Conservation (phyloP, 441 rosid genomes). For the Lagerstroemia fauriei region DNA sequence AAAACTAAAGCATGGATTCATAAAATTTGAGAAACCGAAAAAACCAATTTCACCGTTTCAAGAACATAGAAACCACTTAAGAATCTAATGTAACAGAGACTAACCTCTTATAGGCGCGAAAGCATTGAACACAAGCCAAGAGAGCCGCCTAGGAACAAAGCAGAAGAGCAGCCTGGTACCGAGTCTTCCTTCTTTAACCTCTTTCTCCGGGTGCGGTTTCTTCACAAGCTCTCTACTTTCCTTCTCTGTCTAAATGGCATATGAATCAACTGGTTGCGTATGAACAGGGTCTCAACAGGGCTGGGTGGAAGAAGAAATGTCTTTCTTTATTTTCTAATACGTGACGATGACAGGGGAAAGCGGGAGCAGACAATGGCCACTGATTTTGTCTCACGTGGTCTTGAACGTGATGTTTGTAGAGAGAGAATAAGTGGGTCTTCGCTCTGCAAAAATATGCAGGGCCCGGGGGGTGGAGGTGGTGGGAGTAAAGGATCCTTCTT, state of each 20-base stretch:
- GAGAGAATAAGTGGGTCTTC: neutral
- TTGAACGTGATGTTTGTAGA: neutral
- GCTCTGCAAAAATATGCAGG: neutral
- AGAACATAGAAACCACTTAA: neutral
- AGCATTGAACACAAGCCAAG: neutral
- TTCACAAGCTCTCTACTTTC: neutral
- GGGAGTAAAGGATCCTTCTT: neutral
- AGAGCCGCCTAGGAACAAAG: neutral
- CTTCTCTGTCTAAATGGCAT: neutral
- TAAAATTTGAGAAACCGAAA: neutral
- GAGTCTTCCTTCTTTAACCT: neutral
- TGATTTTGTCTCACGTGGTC: constrained; percentile 1
- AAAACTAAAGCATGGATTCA: neutral
- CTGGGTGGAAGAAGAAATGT: neutral
- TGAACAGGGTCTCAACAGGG: neutral
- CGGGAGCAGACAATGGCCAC: neutral
- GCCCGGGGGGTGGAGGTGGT: neutral
- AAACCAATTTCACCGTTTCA: neutral
- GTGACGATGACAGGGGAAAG: neutral
- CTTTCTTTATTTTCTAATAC: neutral
- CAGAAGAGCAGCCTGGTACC: neutral
- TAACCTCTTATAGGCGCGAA: neutral
- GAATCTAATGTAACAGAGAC: neutral
- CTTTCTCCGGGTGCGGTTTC: neutral
- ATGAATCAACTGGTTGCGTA: neutral